These are phyloP conservation scores for Neurospora sp. DNA, from an alignment of 495 filamentous ascomycete genomes.

Conservation along the genomic window DNA sequence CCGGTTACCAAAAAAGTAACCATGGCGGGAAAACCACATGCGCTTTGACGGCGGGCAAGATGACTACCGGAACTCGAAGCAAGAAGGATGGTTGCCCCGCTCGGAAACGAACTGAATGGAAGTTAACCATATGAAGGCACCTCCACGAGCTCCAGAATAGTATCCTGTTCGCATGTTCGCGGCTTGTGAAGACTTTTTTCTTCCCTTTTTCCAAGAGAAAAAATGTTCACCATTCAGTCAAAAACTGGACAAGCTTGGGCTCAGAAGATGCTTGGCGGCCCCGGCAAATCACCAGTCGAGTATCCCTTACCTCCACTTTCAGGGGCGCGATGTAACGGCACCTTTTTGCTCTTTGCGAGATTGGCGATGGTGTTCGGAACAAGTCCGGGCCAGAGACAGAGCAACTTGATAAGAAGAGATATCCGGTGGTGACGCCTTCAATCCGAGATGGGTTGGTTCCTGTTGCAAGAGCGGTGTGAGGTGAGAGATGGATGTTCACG, in stretches of 20 bases:
- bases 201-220: background rate
- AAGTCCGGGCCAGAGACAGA: background rate
- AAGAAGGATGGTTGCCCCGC: background rate
- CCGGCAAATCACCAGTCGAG: background rate
- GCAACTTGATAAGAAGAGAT: background rate
- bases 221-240: background rate
- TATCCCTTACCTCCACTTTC: background rate
- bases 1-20: background rate
- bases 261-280: background rate
- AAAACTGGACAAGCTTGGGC: background rate
- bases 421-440: background rate
- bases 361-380: constrained; percentile 1
- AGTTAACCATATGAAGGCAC: background rate
- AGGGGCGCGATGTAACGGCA: background rate
- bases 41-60: background rate
- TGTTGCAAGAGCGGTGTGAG: background rate
- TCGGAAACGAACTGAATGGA: background rate
- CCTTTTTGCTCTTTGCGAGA: background rate
- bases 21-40: background rate
- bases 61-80: background rate
- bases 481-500: background rate
- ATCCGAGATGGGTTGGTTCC: background rate
- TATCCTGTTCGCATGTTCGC: background rate
- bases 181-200: background rate
- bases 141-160: background rate